Conservation (phyloP, 176 grass and related monocot genomes). For the Sorghum bicolor region DNA sequence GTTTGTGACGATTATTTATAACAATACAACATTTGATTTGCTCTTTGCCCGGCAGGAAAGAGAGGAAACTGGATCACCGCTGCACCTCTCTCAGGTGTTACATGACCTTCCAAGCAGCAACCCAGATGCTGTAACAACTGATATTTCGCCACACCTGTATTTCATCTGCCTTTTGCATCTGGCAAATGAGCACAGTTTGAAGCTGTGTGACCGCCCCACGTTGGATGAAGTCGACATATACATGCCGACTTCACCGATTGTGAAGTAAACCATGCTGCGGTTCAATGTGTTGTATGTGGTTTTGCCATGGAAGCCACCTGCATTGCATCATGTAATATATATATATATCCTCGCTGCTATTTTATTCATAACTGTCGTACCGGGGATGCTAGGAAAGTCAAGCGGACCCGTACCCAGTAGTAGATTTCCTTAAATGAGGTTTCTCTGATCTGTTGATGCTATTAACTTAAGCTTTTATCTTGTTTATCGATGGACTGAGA, state of each 20-base stretch:
- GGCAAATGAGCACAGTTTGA: conserved; percentile 78
- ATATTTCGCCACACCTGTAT: conserved; percentile 83
- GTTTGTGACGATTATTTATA: neutral
- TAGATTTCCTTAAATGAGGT: too few relatives aligned
- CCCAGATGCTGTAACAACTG: conserved; percentile 35
- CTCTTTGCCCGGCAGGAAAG: conserved; percentile 32
- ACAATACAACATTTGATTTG: neutral
- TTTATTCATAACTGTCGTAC: neutral
- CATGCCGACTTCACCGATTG: conserved; percentile 40
- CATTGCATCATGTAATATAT: neutral
- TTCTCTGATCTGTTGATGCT: too few relatives aligned
- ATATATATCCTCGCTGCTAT: neutral
- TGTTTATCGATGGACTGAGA: neutral
- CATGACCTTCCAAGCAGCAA: conserved; percentile 62
- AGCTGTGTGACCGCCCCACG: conserved; percentile 43
- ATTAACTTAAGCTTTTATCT: neutral
- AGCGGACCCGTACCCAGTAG: too few relatives aligned
- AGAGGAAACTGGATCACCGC: conserved; percentile 23
- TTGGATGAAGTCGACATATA: conserved; percentile 93
- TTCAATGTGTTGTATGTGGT: neutral
- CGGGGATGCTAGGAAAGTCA: neutral
- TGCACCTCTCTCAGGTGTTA: conserved; percentile 56
- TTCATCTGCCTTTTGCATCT: conserved; percentile 96
- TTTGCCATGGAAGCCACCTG: neutral
- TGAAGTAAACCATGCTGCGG: conserved; percentile 20